Evolutionary conservation across 2,329 filamentous ascomycete genomes (phyloP), one percentile per base, ranked within the genome.

Genomic region (Aspergillus ruber): DNA sequence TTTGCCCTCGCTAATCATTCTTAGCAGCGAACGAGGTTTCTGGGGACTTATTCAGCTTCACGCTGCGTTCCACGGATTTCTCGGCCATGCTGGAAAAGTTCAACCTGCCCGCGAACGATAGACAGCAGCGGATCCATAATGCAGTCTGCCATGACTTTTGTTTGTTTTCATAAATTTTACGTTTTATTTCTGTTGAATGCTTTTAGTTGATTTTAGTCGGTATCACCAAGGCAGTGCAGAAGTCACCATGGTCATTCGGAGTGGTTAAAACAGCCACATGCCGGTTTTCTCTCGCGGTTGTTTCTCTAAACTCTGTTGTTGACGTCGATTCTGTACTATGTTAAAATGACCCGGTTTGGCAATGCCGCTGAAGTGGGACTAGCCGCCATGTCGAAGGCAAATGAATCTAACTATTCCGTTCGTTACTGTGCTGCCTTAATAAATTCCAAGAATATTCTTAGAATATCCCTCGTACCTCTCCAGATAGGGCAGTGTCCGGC

Each of bases 101-200:
- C 44, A 45, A 43, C 33, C 46, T 50, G 51, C 42, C 43, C 45
- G 42, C 49, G 32, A 46, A 45, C 39, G 38, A 47, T 52, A 44
- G 47, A 54, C 44, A 44, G 42, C 46, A 53, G 42, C 25, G 48
- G 35, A 33, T 47, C 49, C 47, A 48, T 52, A 47, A 42, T 42
- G 41, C 17, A 47, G 42, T 38, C 49, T 57, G 44, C 46, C 39
- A 45, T 50, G 41, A 41, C 45, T 50, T 35, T 25, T 39, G 17
- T 20, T 39, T 44, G 48, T 35, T 44, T 48, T 43, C 32, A 20
- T 36, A n/a, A 46, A 39, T 40, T 33, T 44, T 40, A 42, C 48
- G 17, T 45, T 48, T 49, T 49, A 46, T 41, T 49, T 27, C 36
- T 51, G 46, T 29, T 43, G 43, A 13, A 20, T 42, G 46, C 44